phyloP scores from a whole-genome alignment of 1,284 basidiomycete genomes.

The Marasmius sp. region DNA sequence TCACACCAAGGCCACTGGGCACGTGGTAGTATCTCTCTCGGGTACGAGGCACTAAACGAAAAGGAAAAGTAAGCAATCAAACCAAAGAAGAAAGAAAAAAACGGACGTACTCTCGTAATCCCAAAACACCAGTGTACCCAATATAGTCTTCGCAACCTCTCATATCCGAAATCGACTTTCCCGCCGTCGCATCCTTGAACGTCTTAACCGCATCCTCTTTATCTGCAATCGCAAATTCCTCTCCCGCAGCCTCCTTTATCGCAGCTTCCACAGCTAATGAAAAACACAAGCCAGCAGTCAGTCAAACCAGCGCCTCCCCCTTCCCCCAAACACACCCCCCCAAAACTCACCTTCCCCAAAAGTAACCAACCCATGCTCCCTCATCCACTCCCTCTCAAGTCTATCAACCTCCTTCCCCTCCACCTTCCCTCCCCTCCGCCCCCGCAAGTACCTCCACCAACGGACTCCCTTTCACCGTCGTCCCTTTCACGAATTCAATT shows the following conservation, averaged over 20 bases:
- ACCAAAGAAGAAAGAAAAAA: no score
- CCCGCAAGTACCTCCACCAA: slow-evolving; percentile 78
- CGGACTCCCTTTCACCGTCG: slow-evolving; percentile 55
- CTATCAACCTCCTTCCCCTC: slow-evolving; percentile 72
- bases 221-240: no score
- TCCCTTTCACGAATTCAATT: slow-evolving; percentile 82
- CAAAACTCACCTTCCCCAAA: slow-evolving; percentile 76
- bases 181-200: no score
- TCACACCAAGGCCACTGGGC: slow-evolving; percentile 74
- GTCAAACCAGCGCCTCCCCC: no score
- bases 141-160: no score
- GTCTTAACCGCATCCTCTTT: no score
- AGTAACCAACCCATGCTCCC: slow-evolving; percentile 72
- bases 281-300: no score
- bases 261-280: slow-evolving; percentile 63
- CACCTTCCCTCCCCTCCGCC: slow-evolving; percentile 70
- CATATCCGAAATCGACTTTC: no score
- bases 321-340: no score
- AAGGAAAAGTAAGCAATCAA: slow-evolving; percentile 3
- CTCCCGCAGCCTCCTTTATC: no score
- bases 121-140: no score
- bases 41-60: slow-evolving; percentile 82
- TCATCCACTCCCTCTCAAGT: slow-evolving; percentile 80
- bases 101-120: slow-evolving; percentile 76
- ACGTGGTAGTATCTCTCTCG: slow-evolving; percentile 93